Conservation (phyloP, 208 protist species). For the Blastocrithidia nonstop region DNA sequence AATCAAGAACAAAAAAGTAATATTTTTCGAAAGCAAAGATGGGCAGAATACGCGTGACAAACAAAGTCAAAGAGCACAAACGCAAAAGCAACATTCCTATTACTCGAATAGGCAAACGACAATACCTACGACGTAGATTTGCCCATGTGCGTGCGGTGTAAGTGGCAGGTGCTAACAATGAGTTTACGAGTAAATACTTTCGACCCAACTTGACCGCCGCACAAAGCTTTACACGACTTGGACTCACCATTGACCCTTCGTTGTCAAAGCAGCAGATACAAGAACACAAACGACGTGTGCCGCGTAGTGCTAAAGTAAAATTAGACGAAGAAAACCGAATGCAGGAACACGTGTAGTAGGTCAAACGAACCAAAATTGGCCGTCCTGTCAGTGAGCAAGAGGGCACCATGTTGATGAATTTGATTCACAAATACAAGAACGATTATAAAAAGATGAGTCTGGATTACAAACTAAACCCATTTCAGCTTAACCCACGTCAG, state of each 20-base stretch:
- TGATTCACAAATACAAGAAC: conserved; percentile 52
- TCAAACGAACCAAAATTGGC: conserved; percentile 21
- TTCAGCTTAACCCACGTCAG: conserved; percentile 73
- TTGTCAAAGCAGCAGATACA: conserved; percentile 12
- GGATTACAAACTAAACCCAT: conserved; percentile 65
- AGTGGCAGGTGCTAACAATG: conserved; percentile 55
- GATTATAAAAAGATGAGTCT: conserved; percentile 73
- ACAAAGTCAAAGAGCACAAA: conserved; percentile 70
- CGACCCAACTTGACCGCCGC: conserved; percentile 34
- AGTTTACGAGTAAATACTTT: conserved; percentile 73
- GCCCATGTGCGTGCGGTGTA: conserved; percentile 56
- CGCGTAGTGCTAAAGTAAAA: conserved; percentile 13
- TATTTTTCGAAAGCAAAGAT: no score
- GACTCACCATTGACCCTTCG: conserved; percentile 48
- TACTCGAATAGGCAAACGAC: conserved; percentile 66
- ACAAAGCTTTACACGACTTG: conserved; percentile 64
- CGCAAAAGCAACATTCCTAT: conserved; percentile 78
- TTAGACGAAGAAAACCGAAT: conserved; percentile 41
- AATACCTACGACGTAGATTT: conserved; percentile 76
- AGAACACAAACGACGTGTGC: conserved; percentile 30
- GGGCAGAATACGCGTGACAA: no score
- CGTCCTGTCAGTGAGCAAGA: conserved; percentile 68
- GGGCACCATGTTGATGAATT: conserved; percentile 41
- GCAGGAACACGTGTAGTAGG: conserved; percentile 9
- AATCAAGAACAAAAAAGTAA: no score